Evolutionary conservation across 352 stramenopile species (phyloP).

Genomic region (Paralagenidium karlingii): DNA sequence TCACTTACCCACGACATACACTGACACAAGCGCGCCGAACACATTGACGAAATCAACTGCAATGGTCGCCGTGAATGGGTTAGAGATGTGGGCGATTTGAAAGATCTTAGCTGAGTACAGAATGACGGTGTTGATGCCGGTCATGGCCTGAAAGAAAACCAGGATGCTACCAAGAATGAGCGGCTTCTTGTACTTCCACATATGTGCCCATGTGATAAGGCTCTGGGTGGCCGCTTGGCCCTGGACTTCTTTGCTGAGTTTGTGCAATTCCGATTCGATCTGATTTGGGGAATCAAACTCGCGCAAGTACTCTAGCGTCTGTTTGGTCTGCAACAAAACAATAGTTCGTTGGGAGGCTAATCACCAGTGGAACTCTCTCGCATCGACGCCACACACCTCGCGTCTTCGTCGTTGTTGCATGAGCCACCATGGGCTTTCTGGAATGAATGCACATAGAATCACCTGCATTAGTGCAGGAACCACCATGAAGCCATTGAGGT

Average conservation of each 20-base stretch:
- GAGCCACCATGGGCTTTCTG: conserved; percentile 84
- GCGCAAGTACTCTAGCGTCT: conserved; percentile 5
- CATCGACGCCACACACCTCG: conserved; percentile 10
- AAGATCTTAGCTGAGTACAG: conserved; percentile 88
- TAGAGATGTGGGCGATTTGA: conserved; percentile 76
- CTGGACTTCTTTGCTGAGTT: conserved; percentile 55
- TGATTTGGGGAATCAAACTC: neutral
- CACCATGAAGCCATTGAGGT: conserved; percentile 60
- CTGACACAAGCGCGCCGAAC: conserved; percentile 59
- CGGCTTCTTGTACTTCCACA: conserved; percentile 44
- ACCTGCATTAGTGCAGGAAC: conserved; percentile 51
- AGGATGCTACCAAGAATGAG: conserved; percentile 44
- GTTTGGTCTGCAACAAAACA: conserved; percentile 7
- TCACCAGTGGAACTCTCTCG: no score
- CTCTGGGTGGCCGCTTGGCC: conserved; percentile 23
- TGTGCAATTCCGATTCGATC: conserved; percentile 43
- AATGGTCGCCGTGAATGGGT: conserved; percentile 71
- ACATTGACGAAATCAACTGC: conserved; percentile 69
- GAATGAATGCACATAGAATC: conserved; percentile 37
- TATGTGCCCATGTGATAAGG: conserved; percentile 29
- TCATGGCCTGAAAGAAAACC: conserved; percentile 82
- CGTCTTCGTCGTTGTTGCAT: conserved; percentile 55
- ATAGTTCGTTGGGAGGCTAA: no score
- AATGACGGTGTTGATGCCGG: conserved; percentile 88
- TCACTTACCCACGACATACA: conserved; percentile 45